Conservation (phyloP, 306 rosid genomes). For the Chamaecrista fasciculata region DNA sequence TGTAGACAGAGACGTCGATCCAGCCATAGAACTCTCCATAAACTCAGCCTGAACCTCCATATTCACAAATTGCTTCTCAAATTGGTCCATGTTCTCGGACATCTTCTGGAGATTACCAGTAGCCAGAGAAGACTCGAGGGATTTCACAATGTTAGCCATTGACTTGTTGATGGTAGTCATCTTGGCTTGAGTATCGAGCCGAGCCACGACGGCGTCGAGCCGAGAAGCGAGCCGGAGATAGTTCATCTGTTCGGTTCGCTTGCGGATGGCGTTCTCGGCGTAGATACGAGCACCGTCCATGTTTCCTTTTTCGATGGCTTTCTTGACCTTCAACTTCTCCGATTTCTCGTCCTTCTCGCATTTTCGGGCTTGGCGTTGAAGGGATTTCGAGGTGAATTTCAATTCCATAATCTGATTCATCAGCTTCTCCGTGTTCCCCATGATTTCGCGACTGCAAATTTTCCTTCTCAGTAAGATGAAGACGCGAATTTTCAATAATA, state of each 20-base stretch:
- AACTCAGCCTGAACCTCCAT: constrained; percentile 99
- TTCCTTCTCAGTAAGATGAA: neutral
- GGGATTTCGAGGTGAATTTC: constrained; percentile 90
- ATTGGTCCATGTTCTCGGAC: constrained; percentile 93
- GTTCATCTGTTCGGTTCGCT: constrained; percentile 93
- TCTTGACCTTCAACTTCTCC: constrained; percentile 88
- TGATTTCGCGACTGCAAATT: constrained; percentile 20
- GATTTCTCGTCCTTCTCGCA: constrained; percentile 97
- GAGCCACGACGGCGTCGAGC: constrained; percentile 93
- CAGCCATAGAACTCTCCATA: constrained; percentile 97
- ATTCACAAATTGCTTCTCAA: constrained; percentile 93
- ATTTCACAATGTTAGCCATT: constrained; percentile 86
- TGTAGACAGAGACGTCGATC: constrained; percentile 83
- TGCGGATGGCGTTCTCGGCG: constrained; percentile 94
- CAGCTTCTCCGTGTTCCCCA: constrained; percentile 93
- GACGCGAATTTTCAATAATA: neutral
- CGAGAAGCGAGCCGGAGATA: constrained; percentile 88
- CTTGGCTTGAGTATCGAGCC: constrained; percentile 96
- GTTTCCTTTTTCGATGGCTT: constrained; percentile 93
- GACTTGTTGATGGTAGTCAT: constrained; percentile 87
- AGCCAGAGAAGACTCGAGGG: constrained; percentile 64
- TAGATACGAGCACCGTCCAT: constrained; percentile 92
- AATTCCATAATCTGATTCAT: constrained; percentile 95
- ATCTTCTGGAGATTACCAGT: constrained; percentile 93
- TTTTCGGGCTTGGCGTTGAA: constrained; percentile 75